Base-by-base conservation (phyloP, 2,329 filamentous ascomycete species). In the Colletotrichum plurivorum region DNA sequence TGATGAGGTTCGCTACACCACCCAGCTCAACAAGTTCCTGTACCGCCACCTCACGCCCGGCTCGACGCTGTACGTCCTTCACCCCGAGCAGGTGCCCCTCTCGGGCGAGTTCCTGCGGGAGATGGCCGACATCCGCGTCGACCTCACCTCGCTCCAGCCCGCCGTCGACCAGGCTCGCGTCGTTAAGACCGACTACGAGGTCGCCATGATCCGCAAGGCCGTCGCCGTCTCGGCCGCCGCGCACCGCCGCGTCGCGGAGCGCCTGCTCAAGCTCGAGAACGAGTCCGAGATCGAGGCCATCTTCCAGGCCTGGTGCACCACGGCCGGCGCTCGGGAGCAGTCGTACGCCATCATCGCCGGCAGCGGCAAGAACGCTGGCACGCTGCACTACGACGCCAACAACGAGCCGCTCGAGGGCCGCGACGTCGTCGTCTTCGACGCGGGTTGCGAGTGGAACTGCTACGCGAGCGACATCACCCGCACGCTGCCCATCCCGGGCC, bases 391-490 rank as follows among this genome's bases (percentile, higher is more conserved):
- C 79, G 87, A 88, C 51, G 89, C 87, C 61, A 98, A 99, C 77
- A 87, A 97, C 75, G 87, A 92, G 74, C 81, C 90, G 1, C 87
- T 98, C 18, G 82, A 82, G 3, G 89, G 91, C 27, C 88, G 91
- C 66, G 89, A 95, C 75, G 86, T 95, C 36, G 83, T 98, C 39
- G 90, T 97, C 20, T 84, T 99, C 5, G 95, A 99, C 77, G 95
- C 95, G 1, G 95, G 94, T 2, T 92, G 91, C 73, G 95, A 98
- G 80, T 97, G 90, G 81, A 83, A 90, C 56, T 91, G 92, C 73
- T 98, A 99, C 78, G 94, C 94, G 36, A 93, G 92, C 66, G 95
- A 98, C 79, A 90, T 98, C 31, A 98, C 96, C 0, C 89, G 95
- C 45, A 96, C 95, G 0, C 90, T 98, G 73, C 95, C 95, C 5